Evolutionary conservation across 768 basidiomycete species (phyloP), one percentile per base, ranked within the genome.

Genomic region (Cubamyces lactineus): DNA sequence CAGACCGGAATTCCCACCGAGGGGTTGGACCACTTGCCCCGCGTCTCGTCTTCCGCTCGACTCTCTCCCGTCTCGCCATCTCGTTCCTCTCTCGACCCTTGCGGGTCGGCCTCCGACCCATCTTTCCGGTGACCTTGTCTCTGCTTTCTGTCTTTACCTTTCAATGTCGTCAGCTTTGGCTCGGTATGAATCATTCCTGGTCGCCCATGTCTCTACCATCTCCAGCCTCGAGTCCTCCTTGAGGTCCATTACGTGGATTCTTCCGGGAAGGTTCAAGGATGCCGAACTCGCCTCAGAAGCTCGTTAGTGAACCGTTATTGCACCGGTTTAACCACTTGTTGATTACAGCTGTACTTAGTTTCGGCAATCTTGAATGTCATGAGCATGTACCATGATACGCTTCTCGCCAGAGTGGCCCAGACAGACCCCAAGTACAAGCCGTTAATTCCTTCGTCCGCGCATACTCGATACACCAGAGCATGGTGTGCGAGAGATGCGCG

Each of bases 241-340:
- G 65, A 82, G 94, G 66, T 95, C 94, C 41, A 77, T 98, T 60
- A 95, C 94, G 48, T 98, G 96, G 95, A 87, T 98, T 69, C 78
- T 98, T 46, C 96, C 96, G 46, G 96, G 96, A 62, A 84, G 95
- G 66, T 98, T 98, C 84, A 94, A 94, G 76, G 96, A 98, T 82
- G 94, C 95, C 48, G 96, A 98, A 74, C 79, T 98, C 52, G 95
- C 92, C 62, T 94, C 94, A 13, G 96, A 98, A 84, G 86, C 90
- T 70, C 80, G 96, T 96, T 67, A 82, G 94, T 91, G 63, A 57
- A 57, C 52, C 63, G 53, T 51, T 59, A 24, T 28, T 59, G 30
- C 53, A 47, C 46, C 30, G 62, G 39, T 28, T 60, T 45, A 53
- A 45, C 63, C 47, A 40, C 21, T 12, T 34, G 51, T 63, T 63